Percentiles rank a stretch among this genome's conserved stretches.
phyloP scores from a whole-genome alignment of 495 filamentous ascomycete species.

The Podospora didyma region DNA sequence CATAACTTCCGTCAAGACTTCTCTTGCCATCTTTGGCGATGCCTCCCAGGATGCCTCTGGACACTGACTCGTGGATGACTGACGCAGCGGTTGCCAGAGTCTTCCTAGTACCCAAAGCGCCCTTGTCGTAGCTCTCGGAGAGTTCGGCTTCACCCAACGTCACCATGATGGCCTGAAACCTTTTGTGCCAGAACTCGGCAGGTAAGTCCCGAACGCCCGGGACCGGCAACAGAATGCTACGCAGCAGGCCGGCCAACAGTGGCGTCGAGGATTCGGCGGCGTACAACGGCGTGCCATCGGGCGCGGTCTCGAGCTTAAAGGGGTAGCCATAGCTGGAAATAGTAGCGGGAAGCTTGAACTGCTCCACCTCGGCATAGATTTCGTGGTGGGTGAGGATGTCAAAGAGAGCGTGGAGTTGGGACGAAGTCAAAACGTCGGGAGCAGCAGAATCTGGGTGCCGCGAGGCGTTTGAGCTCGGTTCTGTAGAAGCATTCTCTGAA shows the following conservation, averaged over 20 bases:
- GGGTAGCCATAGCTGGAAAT: slow-evolving; percentile 58
- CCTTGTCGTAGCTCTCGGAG: slow-evolving; percentile 68
- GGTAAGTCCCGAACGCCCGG: slow-evolving; percentile 56
- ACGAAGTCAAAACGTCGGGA: slow-evolving; percentile 32
- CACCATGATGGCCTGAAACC: slow-evolving; percentile 42
- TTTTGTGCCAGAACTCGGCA: slow-evolving; percentile 52
- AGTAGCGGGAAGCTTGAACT: slow-evolving; percentile 51
- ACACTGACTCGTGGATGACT: slow-evolving; percentile 55
- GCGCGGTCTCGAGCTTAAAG: slow-evolving; percentile 30
- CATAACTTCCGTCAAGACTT: slow-evolving; percentile 41
- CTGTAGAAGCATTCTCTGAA: too few relatives aligned
- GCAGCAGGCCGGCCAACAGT: slow-evolving; percentile 54
- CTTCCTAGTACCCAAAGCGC: slow-evolving; percentile 57
- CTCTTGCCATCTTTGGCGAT: slow-evolving; percentile 31
- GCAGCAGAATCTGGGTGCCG: neutral
- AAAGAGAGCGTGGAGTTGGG: slow-evolving; percentile 56
- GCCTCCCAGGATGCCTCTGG: slow-evolving; percentile 52
- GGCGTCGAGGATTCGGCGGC: slow-evolving; percentile 44
- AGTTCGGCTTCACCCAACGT: slow-evolving; percentile 55
- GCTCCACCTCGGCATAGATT: slow-evolving; percentile 58
- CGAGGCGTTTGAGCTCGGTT: neutral
- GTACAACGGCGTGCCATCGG: slow-evolving; percentile 13
- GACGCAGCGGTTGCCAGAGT: slow-evolving; percentile 61
- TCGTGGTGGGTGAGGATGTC: slow-evolving; percentile 64
- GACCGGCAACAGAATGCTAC: slow-evolving; percentile 50